A percentile compares a stretch with the other conserved stretches of the same genome.
These are phyloP conservation scores for Spiromastix sp. DNA, from an alignment of 2,329 filamentous ascomycete species.

Conservation along the genomic window DNA sequence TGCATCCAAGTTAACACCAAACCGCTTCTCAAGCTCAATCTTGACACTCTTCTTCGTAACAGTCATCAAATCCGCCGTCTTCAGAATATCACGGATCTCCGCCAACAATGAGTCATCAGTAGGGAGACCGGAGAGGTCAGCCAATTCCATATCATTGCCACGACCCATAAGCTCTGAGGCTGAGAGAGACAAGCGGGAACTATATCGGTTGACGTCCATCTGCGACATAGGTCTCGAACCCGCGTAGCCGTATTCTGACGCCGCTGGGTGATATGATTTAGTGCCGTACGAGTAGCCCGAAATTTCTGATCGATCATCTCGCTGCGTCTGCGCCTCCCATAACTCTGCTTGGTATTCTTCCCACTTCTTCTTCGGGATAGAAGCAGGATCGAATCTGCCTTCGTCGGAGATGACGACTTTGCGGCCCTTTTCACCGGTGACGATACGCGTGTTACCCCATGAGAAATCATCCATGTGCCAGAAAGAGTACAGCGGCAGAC, in stretches of 20 bases:
- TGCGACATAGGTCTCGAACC: slow-evolving; percentile 52
- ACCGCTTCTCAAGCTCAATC: slow-evolving; percentile 79
- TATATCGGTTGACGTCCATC: slow-evolving; percentile 46
- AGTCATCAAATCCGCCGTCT: slow-evolving; percentile 88
- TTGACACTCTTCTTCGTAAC: slow-evolving; percentile 99
- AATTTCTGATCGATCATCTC: slow-evolving; percentile 72
- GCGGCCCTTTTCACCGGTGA: slow-evolving; percentile 85
- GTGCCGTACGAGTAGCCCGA: slow-evolving; percentile 95
- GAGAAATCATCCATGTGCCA: slow-evolving; percentile 99
- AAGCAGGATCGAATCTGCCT: slow-evolving; percentile 89
- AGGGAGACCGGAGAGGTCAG: slow-evolving; percentile 64
- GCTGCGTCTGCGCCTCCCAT: slow-evolving; percentile 88
- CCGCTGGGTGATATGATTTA: slow-evolving; percentile 54
- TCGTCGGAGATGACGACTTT: slow-evolving; percentile 92
- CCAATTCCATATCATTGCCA: slow-evolving; percentile 58
- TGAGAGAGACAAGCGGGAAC: slow-evolving; percentile 69
- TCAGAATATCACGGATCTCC: slow-evolving; percentile 89
- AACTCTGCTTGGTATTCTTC: slow-evolving; percentile 97
- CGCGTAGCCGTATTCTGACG: slow-evolving; percentile 64
- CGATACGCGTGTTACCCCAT: slow-evolving; percentile 97
- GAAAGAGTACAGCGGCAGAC: slow-evolving; percentile 85
- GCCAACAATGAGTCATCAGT: slow-evolving; percentile 81
- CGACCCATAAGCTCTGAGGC: slow-evolving; percentile 50
- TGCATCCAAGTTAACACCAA: slow-evolving; percentile 73
- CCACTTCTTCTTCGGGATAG: slow-evolving; percentile 97